Base-by-base conservation (phyloP, 2,329 filamentous ascomycete species). In the Clonostachys solani region DNA sequence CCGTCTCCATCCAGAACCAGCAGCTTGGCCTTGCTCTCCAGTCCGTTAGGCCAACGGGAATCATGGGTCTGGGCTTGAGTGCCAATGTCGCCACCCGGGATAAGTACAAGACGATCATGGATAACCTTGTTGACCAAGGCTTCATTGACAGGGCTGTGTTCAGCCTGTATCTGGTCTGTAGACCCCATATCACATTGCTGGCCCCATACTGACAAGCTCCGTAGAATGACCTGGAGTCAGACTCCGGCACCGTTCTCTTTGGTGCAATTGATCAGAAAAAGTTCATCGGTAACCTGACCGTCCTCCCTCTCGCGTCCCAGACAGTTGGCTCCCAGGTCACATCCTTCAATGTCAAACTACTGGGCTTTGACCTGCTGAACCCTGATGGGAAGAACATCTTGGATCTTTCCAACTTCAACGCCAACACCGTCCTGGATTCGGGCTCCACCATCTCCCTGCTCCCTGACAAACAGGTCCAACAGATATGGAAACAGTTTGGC, bases 181-280 rank as follows among this genome's bases (percentile, higher is more conserved):
- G 34, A 23, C 8, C 8, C 33, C 13, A 29, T 29, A 29, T 29
- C 23, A 10, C 23, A 9, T 29, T 4, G 23, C 23, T 29, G 23
- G 45, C 16, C 29, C 16, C 19, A 23, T 17, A 36, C 12, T 12
- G n/a, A 7, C 16, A 12, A 10, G 16, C 7, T 33, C 12, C 15
- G 35, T 33, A 63, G 60, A 66, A 92, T 65, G 84, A 89, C 59
- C 66, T 90, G 13, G 67, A 71, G 50, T 62, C 86, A 1, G 80
- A 75, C 48, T 82, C 77, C 4, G 89, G 89, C 44, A 83, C 72
- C 54, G 83, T 92, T 49, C 74, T 92, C 10, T 94, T 94, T 55
- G 89, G 89, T 41, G 89, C 86, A 43, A 82, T 92, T 54, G 87
- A 94, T 62, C 85, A 80, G 0, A 75, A 77, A 50, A 92, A 91